Base-by-base conservation (phyloP, 192 early-diverging fungal species). In the Chytriomyces sp. region DNA sequence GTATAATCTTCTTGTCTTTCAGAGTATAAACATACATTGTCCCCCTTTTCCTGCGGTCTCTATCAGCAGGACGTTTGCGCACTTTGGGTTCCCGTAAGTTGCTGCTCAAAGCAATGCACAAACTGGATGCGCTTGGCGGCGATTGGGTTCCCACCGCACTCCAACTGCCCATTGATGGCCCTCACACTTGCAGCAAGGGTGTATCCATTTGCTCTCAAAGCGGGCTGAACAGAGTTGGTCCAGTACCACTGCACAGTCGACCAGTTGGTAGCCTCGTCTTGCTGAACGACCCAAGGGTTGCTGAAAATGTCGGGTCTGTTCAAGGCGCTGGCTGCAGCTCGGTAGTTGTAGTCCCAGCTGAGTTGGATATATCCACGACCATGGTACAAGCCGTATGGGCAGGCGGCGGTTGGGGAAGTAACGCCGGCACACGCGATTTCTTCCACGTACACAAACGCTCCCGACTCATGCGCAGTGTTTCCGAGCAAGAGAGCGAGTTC, bases 341-440 rank as follows among this genome's bases (percentile, higher is more conserved):
- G 35, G 44, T 73, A 73, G 44, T 73, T 73, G 26, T 10, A 50
- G n/a, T 73, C 61, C 57, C 61, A 63, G 26, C 24, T 62, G 50
- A 73, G 61, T 45, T 73, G 71, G 20, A 73, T 60, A n/a, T 45
- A 73, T 18, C 71, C 71, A 13, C 71, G 71, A 10, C 71, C 71
- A 45, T 73, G 53, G 71, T 73, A 73, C 16, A 59, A 59, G 26
- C 71, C 71, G 44, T 63, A 60, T n/a, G 71, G 57, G 60, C 71
- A 73, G 1, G 0, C 0, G 11, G 24, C 35, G 11, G 65, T 67
- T 11, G 23, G 43, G 13, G n/a, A 16, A 11, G 35, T 67, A 23
- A 67, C 65, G 1, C 65, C 65, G 5, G n/a, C 43, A 18, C 65
- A 67, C 13, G 7, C 13, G 47, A 67, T 67, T 46, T 67, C 65